A percentile compares a stretch with the other conserved stretches of the same genome.
Conservation (phyloP, 2,329 filamentous ascomycete species). For the Penicillium vulpinum region DNA sequence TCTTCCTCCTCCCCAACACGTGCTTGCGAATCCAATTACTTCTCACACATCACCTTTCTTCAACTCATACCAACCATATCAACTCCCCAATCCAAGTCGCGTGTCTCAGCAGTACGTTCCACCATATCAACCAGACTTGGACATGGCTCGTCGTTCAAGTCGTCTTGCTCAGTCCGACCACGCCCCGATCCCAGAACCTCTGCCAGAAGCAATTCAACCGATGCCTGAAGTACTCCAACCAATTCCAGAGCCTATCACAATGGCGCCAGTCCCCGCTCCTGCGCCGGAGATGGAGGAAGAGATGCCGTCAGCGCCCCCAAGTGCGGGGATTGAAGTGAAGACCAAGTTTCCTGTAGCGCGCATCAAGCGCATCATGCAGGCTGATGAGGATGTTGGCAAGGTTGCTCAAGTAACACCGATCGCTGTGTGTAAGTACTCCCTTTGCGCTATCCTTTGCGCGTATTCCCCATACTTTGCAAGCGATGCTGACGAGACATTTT, state of each 20-base stretch:
- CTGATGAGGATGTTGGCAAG: slow-evolving; percentile 97
- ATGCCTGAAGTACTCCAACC: background rate
- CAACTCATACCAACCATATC: slow-evolving; percentile 10
- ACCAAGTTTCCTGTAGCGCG: slow-evolving; percentile 96
- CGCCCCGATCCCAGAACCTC: slow-evolving; percentile 25
- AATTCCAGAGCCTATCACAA: slow-evolving; percentile 18
- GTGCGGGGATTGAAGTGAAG: slow-evolving; percentile 70
- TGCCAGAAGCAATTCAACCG: slow-evolving; percentile 8
- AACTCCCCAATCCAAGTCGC: slow-evolving; percentile 14
- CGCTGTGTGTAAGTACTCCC: slow-evolving; percentile 66
- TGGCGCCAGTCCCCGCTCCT: slow-evolving; percentile 20
- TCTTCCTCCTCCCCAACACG: slow-evolving; percentile 41
- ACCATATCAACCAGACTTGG: slow-evolving; percentile 30
- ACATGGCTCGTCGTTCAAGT: slow-evolving; percentile 47
- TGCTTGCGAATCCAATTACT: background rate
- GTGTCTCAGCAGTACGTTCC: slow-evolving; percentile 40
- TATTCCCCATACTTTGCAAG: background rate
- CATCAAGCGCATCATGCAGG: slow-evolving; percentile 99
- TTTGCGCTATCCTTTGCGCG: background rate
- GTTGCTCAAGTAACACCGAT: slow-evolving; percentile 97
- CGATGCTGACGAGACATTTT: slow-evolving; percentile 19
- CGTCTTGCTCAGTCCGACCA: slow-evolving; percentile 37
- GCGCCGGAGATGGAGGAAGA: slow-evolving; percentile 3
- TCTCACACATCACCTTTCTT: slow-evolving; percentile 23
- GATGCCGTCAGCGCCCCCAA: slow-evolving; percentile 26